Evolutionary conservation across 345 rosid species (phyloP).

Genomic region (Hypericum perforatum): DNA sequence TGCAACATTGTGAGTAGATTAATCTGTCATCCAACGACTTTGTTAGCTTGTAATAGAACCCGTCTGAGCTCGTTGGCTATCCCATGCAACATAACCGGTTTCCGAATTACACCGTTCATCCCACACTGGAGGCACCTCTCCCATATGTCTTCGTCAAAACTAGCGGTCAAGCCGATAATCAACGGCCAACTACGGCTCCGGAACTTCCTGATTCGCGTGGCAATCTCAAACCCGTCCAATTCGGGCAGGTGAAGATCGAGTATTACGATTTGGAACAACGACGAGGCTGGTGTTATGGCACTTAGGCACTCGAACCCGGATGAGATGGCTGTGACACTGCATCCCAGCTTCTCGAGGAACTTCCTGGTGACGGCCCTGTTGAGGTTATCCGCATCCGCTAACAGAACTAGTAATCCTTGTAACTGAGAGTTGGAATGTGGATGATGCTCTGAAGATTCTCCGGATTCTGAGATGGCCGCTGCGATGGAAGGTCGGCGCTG

Average conservation of each 20-base stretch:
- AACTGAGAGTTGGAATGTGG: constrained; percentile 45
- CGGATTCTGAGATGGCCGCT: constrained; percentile 26
- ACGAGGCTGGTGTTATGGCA: constrained; percentile 44
- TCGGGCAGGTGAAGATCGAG: constrained; percentile 90
- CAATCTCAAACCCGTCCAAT: constrained; percentile 92
- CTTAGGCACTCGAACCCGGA: constrained; percentile 83
- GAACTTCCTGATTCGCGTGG: constrained; percentile 71
- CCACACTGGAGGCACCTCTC: constrained; percentile 71
- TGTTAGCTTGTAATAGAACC: constrained; percentile 20
- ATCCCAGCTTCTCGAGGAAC: constrained; percentile 78
- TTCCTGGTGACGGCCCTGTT: constrained; percentile 71
- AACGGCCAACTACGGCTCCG: constrained; percentile 66
- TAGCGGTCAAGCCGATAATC: constrained; percentile 82
- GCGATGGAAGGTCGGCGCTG: constrained; percentile 40
- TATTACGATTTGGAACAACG: constrained; percentile 47
- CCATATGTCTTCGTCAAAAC: constrained; percentile 64
- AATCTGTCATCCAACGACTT: too few species aligned
- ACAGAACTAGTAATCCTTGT: constrained; percentile 51
- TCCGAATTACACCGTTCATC: constrained; percentile 80
- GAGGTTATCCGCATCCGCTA: constrained; percentile 66
- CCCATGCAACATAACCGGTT: constrained; percentile 72
- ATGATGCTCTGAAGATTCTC: constrained; percentile 32
- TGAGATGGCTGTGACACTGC: constrained; percentile 71
- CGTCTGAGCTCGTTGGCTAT: constrained; percentile 75
- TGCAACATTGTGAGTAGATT: too few species aligned